Percentiles rank a stretch among this genome's conserved stretches.
Evolutionary conservation across 2,329 filamentous ascomycete genomes (phyloP).

Genomic region (Monosporascus sp.): DNA sequence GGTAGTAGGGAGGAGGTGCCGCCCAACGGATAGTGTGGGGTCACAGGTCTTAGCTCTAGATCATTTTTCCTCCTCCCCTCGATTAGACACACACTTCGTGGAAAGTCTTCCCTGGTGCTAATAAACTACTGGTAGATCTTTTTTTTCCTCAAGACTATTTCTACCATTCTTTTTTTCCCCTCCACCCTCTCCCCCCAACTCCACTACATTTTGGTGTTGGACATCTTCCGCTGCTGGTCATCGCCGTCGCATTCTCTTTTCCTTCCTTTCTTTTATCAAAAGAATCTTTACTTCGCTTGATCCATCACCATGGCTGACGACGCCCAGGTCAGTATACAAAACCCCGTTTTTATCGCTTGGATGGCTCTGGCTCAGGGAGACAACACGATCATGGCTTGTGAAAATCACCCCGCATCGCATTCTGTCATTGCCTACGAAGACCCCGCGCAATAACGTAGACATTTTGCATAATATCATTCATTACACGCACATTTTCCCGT

Average conservation of each 20-base stretch:
- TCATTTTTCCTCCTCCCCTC: background rate
- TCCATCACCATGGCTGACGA: conserved; percentile 55
- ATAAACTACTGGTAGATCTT: background rate
- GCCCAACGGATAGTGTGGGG: too few relatives aligned
- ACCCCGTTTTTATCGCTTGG: conserved; percentile 7
- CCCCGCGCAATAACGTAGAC: conserved; percentile 12
- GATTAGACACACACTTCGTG: background rate
- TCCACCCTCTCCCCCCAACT: conserved; percentile 12
- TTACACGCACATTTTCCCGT: background rate
- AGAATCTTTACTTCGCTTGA: conserved; percentile 26
- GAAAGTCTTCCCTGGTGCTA: background rate
- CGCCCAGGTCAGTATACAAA: conserved; percentile 41
- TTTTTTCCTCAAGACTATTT: conserved; percentile 4
- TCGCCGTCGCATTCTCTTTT: conserved; percentile 28
- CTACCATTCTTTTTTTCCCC: conserved; percentile 18
- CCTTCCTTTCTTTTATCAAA: conserved; percentile 17
- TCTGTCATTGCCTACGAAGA: conserved; percentile 12
- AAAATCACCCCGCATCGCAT: conserved; percentile 22
- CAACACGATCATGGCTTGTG: background rate
- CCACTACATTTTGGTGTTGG: conserved; percentile 23
- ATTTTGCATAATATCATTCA: background rate
- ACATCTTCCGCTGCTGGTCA: conserved; percentile 10
- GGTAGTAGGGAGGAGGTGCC: too few relatives aligned
- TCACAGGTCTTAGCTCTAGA: too few relatives aligned
- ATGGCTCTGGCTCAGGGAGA: background rate